phyloP scores from a whole-genome alignment of 2,329 filamentous ascomycete species.

The Trichoderma arundinaceum region DNA sequence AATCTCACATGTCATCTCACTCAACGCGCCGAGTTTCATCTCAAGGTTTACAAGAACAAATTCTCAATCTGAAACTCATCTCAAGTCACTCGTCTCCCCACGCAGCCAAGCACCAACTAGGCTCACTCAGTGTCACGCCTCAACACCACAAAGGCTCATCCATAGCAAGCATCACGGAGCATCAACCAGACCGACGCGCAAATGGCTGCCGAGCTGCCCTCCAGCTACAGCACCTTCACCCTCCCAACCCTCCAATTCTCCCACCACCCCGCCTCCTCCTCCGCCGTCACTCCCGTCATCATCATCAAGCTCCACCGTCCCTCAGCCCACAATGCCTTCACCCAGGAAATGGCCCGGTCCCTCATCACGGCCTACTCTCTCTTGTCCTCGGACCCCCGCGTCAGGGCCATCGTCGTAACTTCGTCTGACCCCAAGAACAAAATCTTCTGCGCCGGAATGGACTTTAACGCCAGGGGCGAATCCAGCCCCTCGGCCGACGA shows the following conservation, averaged over 20 bases:
- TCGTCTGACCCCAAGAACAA: constrained; percentile 54
- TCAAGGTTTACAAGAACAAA: neutral
- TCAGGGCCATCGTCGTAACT: constrained; percentile 61
- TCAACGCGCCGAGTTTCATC: neutral
- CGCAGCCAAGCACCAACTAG: neutral
- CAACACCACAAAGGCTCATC: neutral
- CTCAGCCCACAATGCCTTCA: constrained; percentile 72
- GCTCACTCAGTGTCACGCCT: neutral
- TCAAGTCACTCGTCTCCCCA: neutral
- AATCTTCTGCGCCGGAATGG: constrained; percentile 65
- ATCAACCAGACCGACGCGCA: neutral
- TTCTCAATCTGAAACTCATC: neutral
- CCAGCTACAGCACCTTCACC: constrained; percentile 49
- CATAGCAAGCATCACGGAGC: too few relatives aligned
- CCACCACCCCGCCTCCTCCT: constrained; percentile 57
- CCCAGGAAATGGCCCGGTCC: constrained; percentile 65
- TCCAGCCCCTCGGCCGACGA: constrained; percentile 33
- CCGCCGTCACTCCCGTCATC: constrained; percentile 64
- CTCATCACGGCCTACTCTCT: constrained; percentile 60
- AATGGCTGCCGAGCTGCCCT: constrained; percentile 40
- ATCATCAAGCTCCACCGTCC: constrained; percentile 70
- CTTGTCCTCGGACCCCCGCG: constrained; percentile 59
- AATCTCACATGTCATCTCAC: neutral
- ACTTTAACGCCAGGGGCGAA: constrained; percentile 51
- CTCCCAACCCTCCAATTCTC: constrained; percentile 54